A percentile compares a stretch with the other conserved stretches of the same genome.
Evolutionary conservation across 106 monocot genomes (phyloP).

Genomic region (Acorus calamus): DNA sequence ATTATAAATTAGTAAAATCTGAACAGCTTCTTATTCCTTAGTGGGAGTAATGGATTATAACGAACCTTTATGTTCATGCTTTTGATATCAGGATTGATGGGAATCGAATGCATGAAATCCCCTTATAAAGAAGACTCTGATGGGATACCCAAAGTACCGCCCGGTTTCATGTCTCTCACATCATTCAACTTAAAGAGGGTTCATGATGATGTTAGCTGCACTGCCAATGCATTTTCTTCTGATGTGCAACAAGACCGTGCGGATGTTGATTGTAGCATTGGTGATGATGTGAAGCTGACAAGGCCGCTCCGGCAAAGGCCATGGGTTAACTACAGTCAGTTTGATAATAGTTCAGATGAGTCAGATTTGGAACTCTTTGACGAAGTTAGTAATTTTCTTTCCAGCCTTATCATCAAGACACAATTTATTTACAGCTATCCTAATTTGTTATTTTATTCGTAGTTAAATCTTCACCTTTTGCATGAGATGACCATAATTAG

Average conservation of each 20-base stretch:
- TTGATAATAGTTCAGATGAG: slow-evolving; percentile 44
- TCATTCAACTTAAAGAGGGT: slow-evolving; percentile 42
- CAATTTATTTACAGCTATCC: neutral
- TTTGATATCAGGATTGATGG: slow-evolving; percentile 30
- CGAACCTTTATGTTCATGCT: neutral
- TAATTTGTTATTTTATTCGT: neutral
- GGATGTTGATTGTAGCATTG: slow-evolving; percentile 9
- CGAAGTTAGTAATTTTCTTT: slow-evolving; percentile 25
- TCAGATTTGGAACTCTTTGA: slow-evolving; percentile 31
- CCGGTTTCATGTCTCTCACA: slow-evolving; percentile 48
- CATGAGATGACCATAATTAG: too few relatives aligned
- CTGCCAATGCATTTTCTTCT: slow-evolving; percentile 7
- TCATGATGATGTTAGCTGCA: slow-evolving; percentile 11
- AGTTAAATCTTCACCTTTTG: too few relatives aligned
- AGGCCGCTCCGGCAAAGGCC: slow-evolving; percentile 49
- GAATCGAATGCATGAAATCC: slow-evolving; percentile 30
- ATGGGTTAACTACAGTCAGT: slow-evolving; percentile 54
- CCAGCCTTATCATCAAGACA: neutral
- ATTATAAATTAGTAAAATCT: too few relatives aligned
- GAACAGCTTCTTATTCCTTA: too few relatives aligned
- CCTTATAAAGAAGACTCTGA: slow-evolving; percentile 23
- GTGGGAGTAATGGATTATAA: too few relatives aligned
- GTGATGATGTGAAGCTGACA: slow-evolving; percentile 24
- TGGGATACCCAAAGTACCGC: slow-evolving; percentile 45
- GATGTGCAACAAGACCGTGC: slow-evolving; percentile 9